Evolutionary conservation across 2,329 filamentous ascomycete genomes (phyloP).

Genomic region (Trichoderma afroharzianum): DNA sequence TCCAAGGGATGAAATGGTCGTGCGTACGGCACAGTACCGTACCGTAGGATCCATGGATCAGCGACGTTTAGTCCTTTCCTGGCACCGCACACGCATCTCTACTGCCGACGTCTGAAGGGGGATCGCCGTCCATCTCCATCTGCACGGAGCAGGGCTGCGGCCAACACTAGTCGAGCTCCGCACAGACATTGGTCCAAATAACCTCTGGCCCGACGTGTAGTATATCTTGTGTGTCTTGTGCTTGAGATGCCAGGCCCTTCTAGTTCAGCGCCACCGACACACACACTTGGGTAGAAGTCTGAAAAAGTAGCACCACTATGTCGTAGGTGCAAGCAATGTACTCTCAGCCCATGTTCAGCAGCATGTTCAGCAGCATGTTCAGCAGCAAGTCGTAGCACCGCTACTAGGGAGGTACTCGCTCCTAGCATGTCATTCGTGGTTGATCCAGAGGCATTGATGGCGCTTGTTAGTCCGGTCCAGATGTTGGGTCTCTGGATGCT

Average conservation of each 20-base stretch:
- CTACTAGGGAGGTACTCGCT: not conserved
- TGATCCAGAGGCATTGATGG: not conserved
- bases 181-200: not conserved
- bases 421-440: not conserved
- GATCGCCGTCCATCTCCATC: conserved; percentile 10
- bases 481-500: conserved; percentile 1
- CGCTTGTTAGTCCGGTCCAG: conserved; percentile 3
- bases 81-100: not conserved
- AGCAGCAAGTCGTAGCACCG: not conserved
- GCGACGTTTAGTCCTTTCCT: not conserved
- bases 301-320: not conserved
- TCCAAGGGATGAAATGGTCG: not conserved
- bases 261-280: not conserved
- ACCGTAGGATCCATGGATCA: not conserved
- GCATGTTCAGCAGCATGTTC: not conserved
- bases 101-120: conserved; percentile 8
- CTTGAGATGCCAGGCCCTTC: not conserved
- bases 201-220: not conserved
- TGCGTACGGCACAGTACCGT: not conserved
- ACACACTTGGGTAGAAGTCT: not conserved
- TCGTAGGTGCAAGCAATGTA: not conserved
- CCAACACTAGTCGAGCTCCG: conserved; percentile 3
- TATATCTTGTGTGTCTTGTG: not conserved
- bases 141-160: conserved; percentile 6
- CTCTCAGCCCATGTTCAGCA: not conserved